Evolutionary conservation across 108 stramenopile species (phyloP).

Genomic region (Ochromonas danica): DNA sequence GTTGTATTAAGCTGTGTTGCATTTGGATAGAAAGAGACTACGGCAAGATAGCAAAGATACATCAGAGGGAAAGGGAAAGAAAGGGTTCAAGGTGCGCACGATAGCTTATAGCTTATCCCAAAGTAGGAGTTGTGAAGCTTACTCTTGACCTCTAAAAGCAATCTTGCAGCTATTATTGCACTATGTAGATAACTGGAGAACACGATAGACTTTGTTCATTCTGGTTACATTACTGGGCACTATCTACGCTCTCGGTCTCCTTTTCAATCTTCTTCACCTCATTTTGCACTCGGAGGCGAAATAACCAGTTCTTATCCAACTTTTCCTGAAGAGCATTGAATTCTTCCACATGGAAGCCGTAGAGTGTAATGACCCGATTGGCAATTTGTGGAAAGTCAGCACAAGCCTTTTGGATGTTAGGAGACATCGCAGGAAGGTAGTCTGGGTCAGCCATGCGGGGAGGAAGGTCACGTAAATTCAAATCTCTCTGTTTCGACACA

Average conservation of each 20-base stretch:
- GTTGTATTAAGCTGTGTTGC: no score
- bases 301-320: not conserved
- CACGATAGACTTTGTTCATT: no score
- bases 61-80: not conserved
- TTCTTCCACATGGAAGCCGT: constrained; percentile 17
- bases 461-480: constrained; percentile 6
- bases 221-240: no score
- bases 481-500: not conserved
- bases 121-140: not conserved
- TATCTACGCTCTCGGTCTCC: no score
- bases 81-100: not conserved
- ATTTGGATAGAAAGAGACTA: no score
- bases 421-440: not conserved
- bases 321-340: constrained; percentile 7
- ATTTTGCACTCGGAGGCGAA: no score
- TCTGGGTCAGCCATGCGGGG: not conserved
- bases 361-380: not conserved
- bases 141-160: constrained; percentile 2
- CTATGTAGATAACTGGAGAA: no score
- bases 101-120: no score
- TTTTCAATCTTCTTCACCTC: no score
- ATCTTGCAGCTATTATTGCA: no score
- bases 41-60: not conserved
- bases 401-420: not conserved
- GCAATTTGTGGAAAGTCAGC: not conserved